Percentiles rank a stretch among this genome's conserved stretches.
Conservation (phyloP, 1,284 basidiomycete species). For the Sanghuangporus baumii region DNA sequence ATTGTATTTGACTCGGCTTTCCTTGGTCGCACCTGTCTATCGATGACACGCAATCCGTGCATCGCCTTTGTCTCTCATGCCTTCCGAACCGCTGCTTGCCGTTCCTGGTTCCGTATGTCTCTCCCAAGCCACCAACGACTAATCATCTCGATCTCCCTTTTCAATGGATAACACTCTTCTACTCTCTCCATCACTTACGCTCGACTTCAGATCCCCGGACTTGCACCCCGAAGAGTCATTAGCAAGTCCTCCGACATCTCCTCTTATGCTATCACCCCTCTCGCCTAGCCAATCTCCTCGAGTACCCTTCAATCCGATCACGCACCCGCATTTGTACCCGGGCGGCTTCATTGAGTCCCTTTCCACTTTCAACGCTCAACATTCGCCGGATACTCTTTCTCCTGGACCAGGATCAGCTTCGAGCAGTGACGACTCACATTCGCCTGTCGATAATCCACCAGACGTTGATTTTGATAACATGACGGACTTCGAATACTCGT, state of each 20-base stretch:
- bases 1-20: conserved; percentile 10
- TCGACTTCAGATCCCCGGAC: conserved; percentile 12
- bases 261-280: conserved; percentile 14
- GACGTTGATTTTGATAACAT: conserved; percentile 17
- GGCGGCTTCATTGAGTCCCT: not conserved
- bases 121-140: not conserved
- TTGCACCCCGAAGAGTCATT: conserved; percentile 3
- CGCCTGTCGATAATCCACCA: conserved; percentile 12
- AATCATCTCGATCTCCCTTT: not conserved
- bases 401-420: conserved; percentile 7
- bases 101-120: conserved; percentile 3
- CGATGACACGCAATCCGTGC: conserved; percentile 3
- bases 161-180: conserved; percentile 11
- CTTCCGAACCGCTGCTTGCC: not conserved
- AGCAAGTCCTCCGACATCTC: conserved; percentile 9
- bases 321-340: not conserved
- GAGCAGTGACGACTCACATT: conserved; percentile 17
- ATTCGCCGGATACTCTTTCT: conserved; percentile 1
- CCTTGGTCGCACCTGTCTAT: not conserved
- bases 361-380: not conserved
- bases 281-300: conserved; percentile 11
- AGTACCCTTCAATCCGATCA: not conserved
- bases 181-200: conserved; percentile 11
- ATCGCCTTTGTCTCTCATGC: conserved; percentile 12
- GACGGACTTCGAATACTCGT: conserved; percentile 15